These are phyloP conservation scores for Aspergillus sp. DNA, from an alignment of 2,329 filamentous ascomycete species.

Conservation along the genomic window DNA sequence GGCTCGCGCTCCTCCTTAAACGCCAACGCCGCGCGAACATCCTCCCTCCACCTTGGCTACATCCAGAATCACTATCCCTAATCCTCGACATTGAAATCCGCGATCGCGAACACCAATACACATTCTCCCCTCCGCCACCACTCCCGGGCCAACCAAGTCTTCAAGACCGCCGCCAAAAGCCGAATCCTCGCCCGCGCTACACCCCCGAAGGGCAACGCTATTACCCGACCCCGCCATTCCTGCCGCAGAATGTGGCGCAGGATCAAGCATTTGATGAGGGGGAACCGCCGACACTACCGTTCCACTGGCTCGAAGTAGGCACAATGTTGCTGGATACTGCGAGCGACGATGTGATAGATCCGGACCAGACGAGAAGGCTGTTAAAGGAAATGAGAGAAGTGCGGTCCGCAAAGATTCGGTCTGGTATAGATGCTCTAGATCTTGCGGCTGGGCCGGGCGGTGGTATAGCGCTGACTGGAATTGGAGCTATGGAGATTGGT, in stretches of 20 bases:
- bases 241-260: constrained; percentile 71
- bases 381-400: constrained; percentile 83
- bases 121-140: constrained; percentile 76
- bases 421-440: constrained; percentile 70
- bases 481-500: constrained; percentile 89
- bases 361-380: constrained; percentile 72
- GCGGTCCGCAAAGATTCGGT: constrained; percentile 82
- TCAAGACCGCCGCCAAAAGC: constrained; percentile 23
- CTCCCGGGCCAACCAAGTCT: constrained; percentile 51
- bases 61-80: constrained; percentile 69
- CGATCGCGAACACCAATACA: constrained; percentile 57
- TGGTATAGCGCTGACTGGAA: constrained; percentile 73
- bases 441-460: constrained; percentile 50
- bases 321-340: constrained; percentile 85
- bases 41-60: constrained; percentile 84
- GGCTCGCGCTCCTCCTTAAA: constrained; percentile 93
- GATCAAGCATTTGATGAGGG: constrained; percentile 50
- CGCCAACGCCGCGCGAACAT: constrained; percentile 94
- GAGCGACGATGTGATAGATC: constrained; percentile 73
- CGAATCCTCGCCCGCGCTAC: constrained; percentile 29
- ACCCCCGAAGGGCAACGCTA: constrained; percentile 43
- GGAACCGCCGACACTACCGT: constrained; percentile 61
- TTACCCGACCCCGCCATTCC: constrained; percentile 68
- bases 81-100: constrained; percentile 82
- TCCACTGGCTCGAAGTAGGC: constrained; percentile 91